Conservation (phyloP, 345 rosid species). For the Eucalyptus rudis region DNA sequence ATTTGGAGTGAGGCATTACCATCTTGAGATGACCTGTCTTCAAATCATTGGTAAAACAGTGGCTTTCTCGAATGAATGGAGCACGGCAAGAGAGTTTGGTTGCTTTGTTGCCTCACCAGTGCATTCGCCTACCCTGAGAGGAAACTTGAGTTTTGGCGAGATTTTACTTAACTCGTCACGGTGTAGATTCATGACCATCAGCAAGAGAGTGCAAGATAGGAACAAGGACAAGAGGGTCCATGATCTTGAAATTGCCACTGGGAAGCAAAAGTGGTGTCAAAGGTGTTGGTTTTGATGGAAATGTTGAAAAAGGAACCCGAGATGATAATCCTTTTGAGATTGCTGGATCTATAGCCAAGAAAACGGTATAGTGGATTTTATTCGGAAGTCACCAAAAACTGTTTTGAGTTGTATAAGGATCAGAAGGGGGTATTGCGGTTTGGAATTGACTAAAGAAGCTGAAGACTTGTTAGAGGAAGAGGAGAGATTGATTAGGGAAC, state of each 20-base stretch:
- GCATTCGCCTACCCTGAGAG: background rate
- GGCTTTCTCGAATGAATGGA: background rate
- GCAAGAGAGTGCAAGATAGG: slow-evolving; percentile 75
- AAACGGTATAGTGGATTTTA: slow-evolving; percentile 36
- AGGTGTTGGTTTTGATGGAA: slow-evolving; percentile 51
- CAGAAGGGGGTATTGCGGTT: slow-evolving; percentile 61
- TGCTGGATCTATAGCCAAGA: slow-evolving; percentile 28
- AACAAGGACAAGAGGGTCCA: slow-evolving; percentile 56
- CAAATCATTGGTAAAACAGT: background rate
- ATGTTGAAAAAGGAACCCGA: slow-evolving; percentile 49
- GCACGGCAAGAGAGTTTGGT: background rate
- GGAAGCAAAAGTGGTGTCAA: slow-evolving; percentile 51
- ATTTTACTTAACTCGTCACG: background rate
- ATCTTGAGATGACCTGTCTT: background rate
- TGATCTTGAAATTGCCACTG: slow-evolving; percentile 56
- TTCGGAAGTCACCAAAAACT: slow-evolving; percentile 19
- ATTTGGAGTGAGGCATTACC: background rate
- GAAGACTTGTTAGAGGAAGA: slow-evolving; percentile 54
- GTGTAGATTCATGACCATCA: slow-evolving; percentile 45
- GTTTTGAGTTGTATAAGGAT: slow-evolving; percentile 50
- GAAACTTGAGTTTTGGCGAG: background rate
- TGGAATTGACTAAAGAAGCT: slow-evolving; percentile 54
- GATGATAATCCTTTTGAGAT: slow-evolving; percentile 42
- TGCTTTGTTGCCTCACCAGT: background rate
- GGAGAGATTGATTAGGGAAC: slow-evolving; percentile 38